A percentile compares a stretch with the other conserved stretches of the same genome.
phyloP scores from a whole-genome alignment of 495 filamentous ascomycete genomes.

The Cairneyella variabilis region DNA sequence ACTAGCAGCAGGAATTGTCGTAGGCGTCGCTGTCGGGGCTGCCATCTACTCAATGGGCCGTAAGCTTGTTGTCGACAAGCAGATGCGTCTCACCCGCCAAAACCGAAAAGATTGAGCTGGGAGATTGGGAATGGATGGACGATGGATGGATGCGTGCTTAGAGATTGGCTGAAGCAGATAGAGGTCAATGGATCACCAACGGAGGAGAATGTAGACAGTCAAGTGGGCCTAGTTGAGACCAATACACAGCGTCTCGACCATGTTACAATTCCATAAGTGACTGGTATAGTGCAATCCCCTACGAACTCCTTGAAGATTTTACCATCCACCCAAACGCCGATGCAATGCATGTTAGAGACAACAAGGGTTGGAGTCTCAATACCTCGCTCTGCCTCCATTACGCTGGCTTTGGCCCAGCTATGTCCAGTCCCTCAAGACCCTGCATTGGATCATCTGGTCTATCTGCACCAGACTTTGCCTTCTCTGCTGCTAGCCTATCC shows the following conservation, averaged over 20 bases:
- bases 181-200: neutral
- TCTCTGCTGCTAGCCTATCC: constrained; percentile 63
- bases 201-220: constrained; percentile 20
- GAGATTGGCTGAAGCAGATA: neutral
- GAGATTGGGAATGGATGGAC: neutral
- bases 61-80: constrained; percentile 87
- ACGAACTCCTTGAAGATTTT: constrained; percentile 13
- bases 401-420: constrained; percentile 84
- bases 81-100: constrained; percentile 63
- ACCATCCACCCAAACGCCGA: constrained; percentile 21
- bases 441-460: constrained; percentile 86
- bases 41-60: constrained; percentile 74
- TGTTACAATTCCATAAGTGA: neutral
- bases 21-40: constrained; percentile 61
- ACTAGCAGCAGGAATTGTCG: constrained; percentile 65
- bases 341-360: constrained; percentile 9
- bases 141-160: neutral
- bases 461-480: constrained; percentile 45
- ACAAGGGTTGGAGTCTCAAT: neutral
- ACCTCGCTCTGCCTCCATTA: too few species aligned
- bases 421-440: constrained; percentile 86
- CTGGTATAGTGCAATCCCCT: too few species aligned
- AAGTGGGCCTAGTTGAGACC: constrained; percentile 9
- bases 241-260: constrained; percentile 11
- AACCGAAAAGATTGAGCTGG: constrained; percentile 24